A percentile compares a stretch with the other conserved stretches of the same genome.
phyloP scores from a whole-genome alignment of 495 filamentous ascomycete genomes.

The Aspergillus sclerotiicarbonarius region DNA sequence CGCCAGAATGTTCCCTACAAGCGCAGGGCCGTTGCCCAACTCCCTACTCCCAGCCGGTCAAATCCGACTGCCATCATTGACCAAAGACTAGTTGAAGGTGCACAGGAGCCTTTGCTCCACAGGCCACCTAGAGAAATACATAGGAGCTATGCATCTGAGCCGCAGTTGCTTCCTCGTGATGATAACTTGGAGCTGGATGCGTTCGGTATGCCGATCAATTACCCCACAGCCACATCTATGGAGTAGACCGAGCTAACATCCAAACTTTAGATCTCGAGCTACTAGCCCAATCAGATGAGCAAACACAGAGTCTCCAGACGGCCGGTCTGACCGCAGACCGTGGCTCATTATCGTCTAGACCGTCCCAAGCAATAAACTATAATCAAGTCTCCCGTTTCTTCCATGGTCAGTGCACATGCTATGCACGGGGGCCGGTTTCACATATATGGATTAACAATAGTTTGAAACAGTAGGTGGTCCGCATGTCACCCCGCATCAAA shows the following conservation, averaged over 20 bases:
- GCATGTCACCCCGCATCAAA: conserved; percentile 24
- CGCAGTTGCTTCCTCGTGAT: conserved; percentile 11
- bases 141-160: neutral
- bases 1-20: conserved; percentile 1
- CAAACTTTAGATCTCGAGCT: conserved; percentile 38
- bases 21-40: conserved; percentile 3
- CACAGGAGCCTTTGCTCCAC: conserved; percentile 18
- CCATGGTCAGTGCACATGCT: conserved; percentile 22
- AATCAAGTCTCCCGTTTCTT: conserved; percentile 31
- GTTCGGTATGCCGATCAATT: conserved; percentile 41
- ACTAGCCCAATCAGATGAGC: conserved; percentile 30
- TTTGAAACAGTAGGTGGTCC: conserved; percentile 14
- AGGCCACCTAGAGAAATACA: conserved; percentile 3
- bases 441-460: neutral
- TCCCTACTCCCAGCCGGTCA: neutral
- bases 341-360: neutral
- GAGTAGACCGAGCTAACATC: neutral
- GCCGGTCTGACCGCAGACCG: neutral
- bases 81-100: conserved; percentile 28
- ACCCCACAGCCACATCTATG: neutral
- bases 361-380: neutral
- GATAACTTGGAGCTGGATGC: conserved; percentile 42
- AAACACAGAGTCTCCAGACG: neutral
- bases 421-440: neutral
- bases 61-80: conserved; percentile 20